Conservation (phyloP, 495 filamentous ascomycete genomes). For the Immersiella caudata region DNA sequence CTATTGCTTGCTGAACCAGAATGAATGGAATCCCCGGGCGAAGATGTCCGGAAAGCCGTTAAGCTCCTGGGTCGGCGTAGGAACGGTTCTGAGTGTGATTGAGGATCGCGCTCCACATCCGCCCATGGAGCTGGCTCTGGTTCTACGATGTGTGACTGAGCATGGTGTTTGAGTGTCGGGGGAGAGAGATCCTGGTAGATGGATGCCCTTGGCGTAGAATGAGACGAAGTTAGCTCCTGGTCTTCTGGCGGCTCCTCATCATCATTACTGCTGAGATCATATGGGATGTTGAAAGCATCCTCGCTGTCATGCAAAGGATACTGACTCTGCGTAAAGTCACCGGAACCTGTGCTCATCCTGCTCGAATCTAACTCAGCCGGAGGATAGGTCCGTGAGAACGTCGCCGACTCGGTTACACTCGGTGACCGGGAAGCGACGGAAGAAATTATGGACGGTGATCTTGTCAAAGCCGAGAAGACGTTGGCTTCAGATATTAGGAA, state of each 20-base stretch:
- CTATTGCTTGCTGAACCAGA: slow-evolving; percentile 33
- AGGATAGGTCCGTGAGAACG: slow-evolving; percentile 15
- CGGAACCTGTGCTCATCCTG: slow-evolving; percentile 25
- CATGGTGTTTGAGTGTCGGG: slow-evolving; percentile 26
- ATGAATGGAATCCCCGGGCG: slow-evolving; percentile 26
- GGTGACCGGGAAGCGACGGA: slow-evolving; percentile 58
- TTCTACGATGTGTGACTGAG: slow-evolving; percentile 40
- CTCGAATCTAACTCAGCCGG: slow-evolving; percentile 23
- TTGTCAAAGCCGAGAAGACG: slow-evolving; percentile 67
- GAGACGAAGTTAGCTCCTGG: slow-evolving; percentile 34
- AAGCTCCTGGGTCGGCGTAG: slow-evolving; percentile 30
- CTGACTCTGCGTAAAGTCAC: slow-evolving; percentile 36
- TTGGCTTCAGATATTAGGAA: slow-evolving; percentile 72
- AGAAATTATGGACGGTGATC: slow-evolving; percentile 63
- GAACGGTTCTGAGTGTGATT: slow-evolving; percentile 46
- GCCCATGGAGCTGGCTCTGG: slow-evolving; percentile 36
- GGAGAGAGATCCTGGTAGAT: slow-evolving; percentile 34
- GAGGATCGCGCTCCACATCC: slow-evolving; percentile 32
- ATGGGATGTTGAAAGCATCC: slow-evolving; percentile 54
- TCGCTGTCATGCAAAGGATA: slow-evolving; percentile 47
- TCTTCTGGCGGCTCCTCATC: slow-evolving; percentile 19
- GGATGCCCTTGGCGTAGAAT: slow-evolving; percentile 52
- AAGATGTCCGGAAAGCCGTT: slow-evolving; percentile 20
- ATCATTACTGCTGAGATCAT: slow-evolving; percentile 42
- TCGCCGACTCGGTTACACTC: slow-evolving; percentile 24